Evolutionary conservation across 805 yeast genomes (phyloP).

Genomic region (Candida koratica): DNA sequence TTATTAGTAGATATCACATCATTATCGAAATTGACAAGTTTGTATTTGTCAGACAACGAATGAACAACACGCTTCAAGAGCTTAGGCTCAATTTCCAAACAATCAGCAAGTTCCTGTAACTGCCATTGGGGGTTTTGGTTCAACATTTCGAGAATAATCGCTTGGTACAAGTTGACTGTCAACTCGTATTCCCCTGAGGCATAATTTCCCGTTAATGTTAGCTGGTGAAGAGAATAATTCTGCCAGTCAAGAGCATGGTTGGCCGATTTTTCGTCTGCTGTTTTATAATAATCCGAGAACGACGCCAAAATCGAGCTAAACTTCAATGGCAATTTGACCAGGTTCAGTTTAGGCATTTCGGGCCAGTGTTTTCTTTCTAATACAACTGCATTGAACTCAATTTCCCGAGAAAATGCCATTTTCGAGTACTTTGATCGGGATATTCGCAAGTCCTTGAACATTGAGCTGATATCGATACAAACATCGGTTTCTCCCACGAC

Average conservation of each 20-base stretch:
- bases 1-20: conserved; percentile 19
- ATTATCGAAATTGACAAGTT: conserved; percentile 20
- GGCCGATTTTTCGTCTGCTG: conserved; percentile 19
- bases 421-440: conserved; percentile 19
- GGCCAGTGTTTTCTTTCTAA: conserved; percentile 40
- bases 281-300: conserved; percentile 21
- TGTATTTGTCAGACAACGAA: conserved; percentile 31
- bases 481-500: conserved; percentile 30
- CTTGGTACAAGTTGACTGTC: conserved; percentile 42
- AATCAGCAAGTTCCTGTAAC: conserved; percentile 19
- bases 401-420: conserved; percentile 1
- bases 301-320: conserved; percentile 18
- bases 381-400: conserved; percentile 30
- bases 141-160: conserved; percentile 37
- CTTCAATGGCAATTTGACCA: conserved; percentile 22
- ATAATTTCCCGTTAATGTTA: conserved; percentile 31
- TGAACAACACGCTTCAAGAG: conserved; percentile 28
- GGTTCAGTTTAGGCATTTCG: conserved; percentile 27
- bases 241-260: conserved; percentile 39
- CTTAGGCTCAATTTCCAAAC: conserved; percentile 30
- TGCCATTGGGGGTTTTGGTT: conserved; percentile 23
- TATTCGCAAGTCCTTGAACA: conserved; percentile 31
- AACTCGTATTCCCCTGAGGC: conserved; percentile 29
- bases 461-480: conserved; percentile 23
- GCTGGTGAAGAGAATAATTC: conserved; percentile 38